Base-by-base conservation (phyloP, 2,329 filamentous ascomycete genomes). In the Cadophora luteo-olivacea region DNA sequence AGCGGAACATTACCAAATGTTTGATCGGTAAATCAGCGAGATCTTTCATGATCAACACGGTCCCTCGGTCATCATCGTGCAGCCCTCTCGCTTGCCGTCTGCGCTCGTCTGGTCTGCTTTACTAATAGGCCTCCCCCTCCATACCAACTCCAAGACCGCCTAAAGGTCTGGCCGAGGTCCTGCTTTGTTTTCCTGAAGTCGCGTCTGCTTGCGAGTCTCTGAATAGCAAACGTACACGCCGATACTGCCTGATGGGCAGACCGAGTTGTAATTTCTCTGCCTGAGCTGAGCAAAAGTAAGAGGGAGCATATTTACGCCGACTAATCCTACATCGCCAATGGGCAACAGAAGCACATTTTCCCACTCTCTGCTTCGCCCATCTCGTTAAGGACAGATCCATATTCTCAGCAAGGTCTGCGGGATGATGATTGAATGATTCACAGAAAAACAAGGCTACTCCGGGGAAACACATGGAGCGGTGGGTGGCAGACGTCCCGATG, bases 251-350 rank as follows among this genome's bases (percentile, higher is more conserved):
- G 55, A 63, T 49, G 51, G 54, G 25, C 32, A 61, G 52, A 41
- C 61, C 63, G 64, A 64, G 36, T 60, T 24, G 32, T 60, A 38
- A 60, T 60, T 60, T 60, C 52, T 64, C 54, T 68, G 66, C 63
- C 52, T 60, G 63, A 38, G 52, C 52, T 60, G 63, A 65, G 54
- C 36, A 41, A 24, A 41, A n/a, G 63, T 69, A 68, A 70, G 67
- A 66, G 36, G 54, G 68, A 45, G 45, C 33, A 70, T 64, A 38
- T 36, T 61, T 70, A 7, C 41, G n/a, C 68, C 70, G 71, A 68
- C 38, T 36, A 62, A 36, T 36, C 19, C 45, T 29, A 16, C 24
- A 58, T 48, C 29, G 5, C 54, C 54, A 61, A 58, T 54, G 51
- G 62, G 57, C 55, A 51, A 62, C 49, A 49, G 62, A 16, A 54